Evolutionary conservation across 192 early-diverging fungal genomes (phyloP).

Genomic region (Haplosporangium gracile): DNA sequence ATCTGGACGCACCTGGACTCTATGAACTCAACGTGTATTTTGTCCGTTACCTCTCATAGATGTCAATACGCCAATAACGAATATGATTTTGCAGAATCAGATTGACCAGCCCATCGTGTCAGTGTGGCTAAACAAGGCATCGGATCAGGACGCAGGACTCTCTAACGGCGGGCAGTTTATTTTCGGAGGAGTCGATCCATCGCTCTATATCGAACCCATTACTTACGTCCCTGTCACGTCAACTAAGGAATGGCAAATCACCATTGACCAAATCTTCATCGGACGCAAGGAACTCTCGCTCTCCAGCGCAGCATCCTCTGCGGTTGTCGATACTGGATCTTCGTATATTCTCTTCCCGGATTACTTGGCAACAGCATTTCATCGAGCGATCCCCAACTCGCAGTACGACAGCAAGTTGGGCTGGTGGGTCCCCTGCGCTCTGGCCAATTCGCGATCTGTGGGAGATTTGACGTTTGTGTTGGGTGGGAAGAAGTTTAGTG

Average conservation of each 20-base stretch:
- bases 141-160: conserved; percentile 60
- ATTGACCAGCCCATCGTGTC: conserved; percentile 90
- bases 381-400: conserved; percentile 42
- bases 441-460: conserved; percentile 38
- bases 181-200: conserved; percentile 86
- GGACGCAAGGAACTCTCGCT: conserved; percentile 40
- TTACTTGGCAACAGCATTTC: conserved; percentile 48
- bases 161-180: conserved; percentile 85
- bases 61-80: conserved; percentile 57
- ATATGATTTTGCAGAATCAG: conserved; percentile 59
- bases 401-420: conserved; percentile 41
- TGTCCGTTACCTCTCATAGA: conserved; percentile 1
- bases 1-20: too few relatives aligned
- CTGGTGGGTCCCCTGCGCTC: conserved; percentile 36
- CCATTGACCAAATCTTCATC: conserved; percentile 56
- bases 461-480: conserved; percentile 47
- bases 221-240: conserved; percentile 64
- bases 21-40: neutral
- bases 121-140: conserved; percentile 88
- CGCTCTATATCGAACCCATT: conserved; percentile 55
- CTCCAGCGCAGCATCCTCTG: conserved; percentile 53
- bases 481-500: conserved; percentile 26
- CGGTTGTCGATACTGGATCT: conserved; percentile 73
- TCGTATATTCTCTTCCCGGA: conserved; percentile 64
- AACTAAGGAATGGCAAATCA: conserved; percentile 68